Conservation (phyloP, 441 rosid species). For the Gossypium gossypioides region DNA sequence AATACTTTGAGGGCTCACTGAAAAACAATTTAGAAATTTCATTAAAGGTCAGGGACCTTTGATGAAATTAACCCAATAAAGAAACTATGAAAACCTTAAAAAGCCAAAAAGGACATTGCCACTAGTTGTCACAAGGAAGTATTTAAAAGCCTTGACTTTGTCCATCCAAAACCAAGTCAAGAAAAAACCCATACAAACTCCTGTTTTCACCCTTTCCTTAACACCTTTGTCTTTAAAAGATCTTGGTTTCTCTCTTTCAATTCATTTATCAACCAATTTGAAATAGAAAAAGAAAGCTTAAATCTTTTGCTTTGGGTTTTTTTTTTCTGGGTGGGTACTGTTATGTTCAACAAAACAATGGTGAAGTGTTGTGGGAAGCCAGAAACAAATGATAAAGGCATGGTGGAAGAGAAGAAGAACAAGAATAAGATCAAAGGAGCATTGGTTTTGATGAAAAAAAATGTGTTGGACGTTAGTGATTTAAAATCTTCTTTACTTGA, state of each 20-base stretch:
- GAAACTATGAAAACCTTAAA: too few species aligned
- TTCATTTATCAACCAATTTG: background rate
- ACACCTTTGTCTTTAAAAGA: background rate
- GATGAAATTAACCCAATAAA: too few species aligned
- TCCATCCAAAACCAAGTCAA: background rate
- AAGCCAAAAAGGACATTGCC: background rate
- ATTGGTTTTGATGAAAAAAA: slow-evolving; percentile 56
- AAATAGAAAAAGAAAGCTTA: background rate
- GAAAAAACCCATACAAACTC: background rate
- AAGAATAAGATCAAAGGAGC: slow-evolving; percentile 31
- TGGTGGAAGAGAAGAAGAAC: background rate
- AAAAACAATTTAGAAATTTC: too few species aligned
- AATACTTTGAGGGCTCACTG: too few species aligned
- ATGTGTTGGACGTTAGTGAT: slow-evolving; percentile 43
- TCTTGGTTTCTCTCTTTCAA: background rate
- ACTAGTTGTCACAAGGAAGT: background rate
- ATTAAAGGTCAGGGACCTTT: too few species aligned
- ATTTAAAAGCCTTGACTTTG: background rate
- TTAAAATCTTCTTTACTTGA: slow-evolving; percentile 38
- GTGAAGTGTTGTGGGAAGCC: slow-evolving; percentile 17
- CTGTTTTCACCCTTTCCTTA: background rate
- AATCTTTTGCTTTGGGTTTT: slow-evolving; percentile 25
- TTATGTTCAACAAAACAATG: slow-evolving; percentile 21
- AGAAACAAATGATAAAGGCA: background rate
- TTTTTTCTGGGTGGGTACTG: slow-evolving; percentile 5